These are phyloP conservation scores for Ogataea populi-albae DNA, from an alignment of 805 yeast genomes.

Conservation along the genomic window DNA sequence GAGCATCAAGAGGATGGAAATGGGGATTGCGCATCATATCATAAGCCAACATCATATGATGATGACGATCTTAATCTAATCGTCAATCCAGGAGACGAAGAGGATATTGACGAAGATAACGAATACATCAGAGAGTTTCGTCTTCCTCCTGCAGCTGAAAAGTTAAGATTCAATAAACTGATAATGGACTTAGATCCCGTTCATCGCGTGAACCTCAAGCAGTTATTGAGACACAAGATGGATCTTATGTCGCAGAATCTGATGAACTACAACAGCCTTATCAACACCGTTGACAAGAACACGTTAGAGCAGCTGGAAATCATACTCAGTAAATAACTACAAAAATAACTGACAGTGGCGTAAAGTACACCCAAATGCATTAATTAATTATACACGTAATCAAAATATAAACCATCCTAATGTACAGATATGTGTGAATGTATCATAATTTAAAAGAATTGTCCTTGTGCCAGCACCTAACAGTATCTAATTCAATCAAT, in stretches of 20 bases:
- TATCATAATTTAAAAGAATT: too few relatives aligned
- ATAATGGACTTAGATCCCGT: constrained; percentile 47
- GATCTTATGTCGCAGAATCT: constrained; percentile 27
- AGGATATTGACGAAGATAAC: constrained; percentile 23
- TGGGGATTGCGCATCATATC: constrained; percentile 59
- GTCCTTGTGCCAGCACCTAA: too few relatives aligned
- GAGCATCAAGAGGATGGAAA: constrained; percentile 61
- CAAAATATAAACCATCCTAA: too few relatives aligned
- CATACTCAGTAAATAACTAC: constrained; percentile 14
- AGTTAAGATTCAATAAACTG: constrained; percentile 38
- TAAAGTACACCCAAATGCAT: constrained; percentile 1
- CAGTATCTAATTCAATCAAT: too few relatives aligned
- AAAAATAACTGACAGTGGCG: too few relatives aligned
- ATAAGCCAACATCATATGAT: constrained; percentile 38
- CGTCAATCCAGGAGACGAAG: constrained; percentile 19
- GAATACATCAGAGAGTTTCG: constrained; percentile 27
- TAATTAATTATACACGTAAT: not conserved
- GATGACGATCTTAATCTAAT: constrained; percentile 31
- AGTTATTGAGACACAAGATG: constrained; percentile 37
- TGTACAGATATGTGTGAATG: too few relatives aligned
- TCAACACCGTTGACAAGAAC: constrained; percentile 30
- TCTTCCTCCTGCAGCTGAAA: constrained; percentile 39
- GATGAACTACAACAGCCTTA: constrained; percentile 35
- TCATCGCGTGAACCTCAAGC: constrained; percentile 49
- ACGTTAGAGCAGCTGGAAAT: constrained; percentile 33